Evolutionary conservation across 305 asterid species (phyloP), one percentile per base, ranked within the genome.

Genomic region (Petunia hybrid): DNA sequence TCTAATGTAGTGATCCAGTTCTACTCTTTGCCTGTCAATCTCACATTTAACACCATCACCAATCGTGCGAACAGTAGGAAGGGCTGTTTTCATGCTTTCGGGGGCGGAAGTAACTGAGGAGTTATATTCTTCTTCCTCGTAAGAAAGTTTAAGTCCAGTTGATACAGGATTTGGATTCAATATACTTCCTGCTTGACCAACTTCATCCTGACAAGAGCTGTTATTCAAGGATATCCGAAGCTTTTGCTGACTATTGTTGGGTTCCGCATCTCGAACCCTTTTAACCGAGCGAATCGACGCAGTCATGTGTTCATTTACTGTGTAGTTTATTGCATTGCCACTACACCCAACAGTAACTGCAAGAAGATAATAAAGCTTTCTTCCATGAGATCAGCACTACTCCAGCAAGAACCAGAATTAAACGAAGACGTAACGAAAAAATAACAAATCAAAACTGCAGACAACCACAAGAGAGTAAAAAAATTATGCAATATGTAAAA

Each of bases 81-180:
- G 60, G 69, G 55, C 36, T 65, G 71, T 16, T 82, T 80, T 82
- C 69, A 82, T 36, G 77, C 68, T 70, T 59, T 69, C 77, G 65
- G 71, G 5, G 7, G 92, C 88, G 70, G 63, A 62, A 56, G 60
- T 16, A 51, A 13, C 48, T 66, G 78, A 77, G 76, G 81, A 82
- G 69, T 71, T 78, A 60, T 83, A 92, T 84, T 88, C 94, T 46
- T 91, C 94, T 80, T 93, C 93, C 83, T 89, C 94, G 6, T 84
- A 90, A 8, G 92, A 85, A 22, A 90, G 94, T 81, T 82, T 87
- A 79, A 91, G 91, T 42, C 97, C 96, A 41, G 93, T 92, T 46
- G 96, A 91, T 31, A 90, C 91, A 13, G 86, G 83, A 88, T 87
- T 90, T 12, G 89, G 91, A 84, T 89, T 92, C 80, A 86, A 80